Evolutionary conservation across 352 stramenopile genomes (phyloP).

Genomic region (Proteromonas lacertae): DNA sequence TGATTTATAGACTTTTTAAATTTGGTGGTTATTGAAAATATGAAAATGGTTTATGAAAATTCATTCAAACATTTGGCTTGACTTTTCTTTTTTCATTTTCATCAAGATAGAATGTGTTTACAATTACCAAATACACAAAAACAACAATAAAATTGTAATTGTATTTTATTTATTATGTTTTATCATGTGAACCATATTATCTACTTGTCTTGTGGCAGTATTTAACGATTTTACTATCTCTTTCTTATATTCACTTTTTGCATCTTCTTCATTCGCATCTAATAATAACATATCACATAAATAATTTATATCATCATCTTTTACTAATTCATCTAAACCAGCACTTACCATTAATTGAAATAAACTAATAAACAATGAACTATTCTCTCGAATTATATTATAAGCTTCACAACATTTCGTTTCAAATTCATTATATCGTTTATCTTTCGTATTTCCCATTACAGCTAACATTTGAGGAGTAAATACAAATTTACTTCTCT

Average conservation of each 20-base stretch:
- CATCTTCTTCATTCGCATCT: conserved; percentile 7
- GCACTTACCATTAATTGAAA: conserved; percentile 13
- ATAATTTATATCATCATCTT: too few species aligned
- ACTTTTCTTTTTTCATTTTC: too few species aligned
- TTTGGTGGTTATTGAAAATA: too few species aligned
- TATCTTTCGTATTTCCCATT: conserved; percentile 28
- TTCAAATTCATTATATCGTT: conserved; percentile 10
- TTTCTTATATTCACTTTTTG: conserved; percentile 8
- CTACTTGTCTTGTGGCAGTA: background rate
- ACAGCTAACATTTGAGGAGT: conserved; percentile 41
- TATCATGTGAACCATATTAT: conserved; percentile 6
- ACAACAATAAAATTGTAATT: too few species aligned
- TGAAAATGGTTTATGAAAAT: too few species aligned
- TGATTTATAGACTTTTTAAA: too few species aligned
- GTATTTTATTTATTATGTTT: too few species aligned
- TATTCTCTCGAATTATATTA: conserved; percentile 11
- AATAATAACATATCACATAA: conserved; percentile 11
- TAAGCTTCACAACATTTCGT: conserved; percentile 9
- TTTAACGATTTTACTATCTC: conserved; percentile 7
- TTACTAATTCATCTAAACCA: conserved; percentile 12
- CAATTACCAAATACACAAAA: too few species aligned
- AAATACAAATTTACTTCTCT: conserved; percentile 55
- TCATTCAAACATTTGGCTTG: too few species aligned
- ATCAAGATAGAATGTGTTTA: too few species aligned
- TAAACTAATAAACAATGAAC: conserved; percentile 12